Base-by-base conservation (phyloP, 2,329 filamentous ascomycete genomes). In the Aspergillus terreus region DNA sequence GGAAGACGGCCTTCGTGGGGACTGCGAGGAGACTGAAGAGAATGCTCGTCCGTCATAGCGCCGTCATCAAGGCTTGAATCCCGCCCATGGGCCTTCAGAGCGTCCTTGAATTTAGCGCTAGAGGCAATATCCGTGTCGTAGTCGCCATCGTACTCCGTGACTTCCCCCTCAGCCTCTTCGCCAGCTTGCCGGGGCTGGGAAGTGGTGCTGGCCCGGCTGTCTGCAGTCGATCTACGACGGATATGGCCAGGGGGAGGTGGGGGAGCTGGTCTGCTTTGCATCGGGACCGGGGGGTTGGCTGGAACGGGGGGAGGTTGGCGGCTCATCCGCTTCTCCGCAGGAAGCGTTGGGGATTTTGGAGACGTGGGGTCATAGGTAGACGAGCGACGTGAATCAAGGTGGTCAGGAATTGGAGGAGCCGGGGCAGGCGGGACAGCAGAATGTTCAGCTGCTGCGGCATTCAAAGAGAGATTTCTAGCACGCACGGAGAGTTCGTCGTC, bases 111-210 rank as follows among this genome's bases (percentile, higher is more conserved):
- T 50, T 88, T 90, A n/a, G 84, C 90, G 9, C 90, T 87, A n/a
- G 92, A 90, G 1, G 88, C 92, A 66, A 97, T 97, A 67, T 97
- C 94, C 6, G 94, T 97, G 62, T 97, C 94, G 67, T 97, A 97
- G 66, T 97, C 94, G 6, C 92, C 94, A 67, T 99, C 94, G 65
- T 97, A 97, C 65, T 96, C 92, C 0, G 90, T 95, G 32, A 90
- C 81, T 63, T 95, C 91, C 53, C 88, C 90, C 53, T 87, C 86
- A 23, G 84, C 85, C 12, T 86, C 85, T 38, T 80, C 73, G 74
- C 80, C 54, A 75, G 76, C 51, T 74, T 55, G 78, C 65, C 49
- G 72, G 49, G 73, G 71, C 14, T 79, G 73, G 11, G 76, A 72
- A 10, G 73, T 60, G 14, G 57, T 57, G 47, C 64, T 70, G 11